These are phyloP conservation scores for Mycena leptocephala DNA, from an alignment of 768 basidiomycete genomes.

Conservation along the genomic window DNA sequence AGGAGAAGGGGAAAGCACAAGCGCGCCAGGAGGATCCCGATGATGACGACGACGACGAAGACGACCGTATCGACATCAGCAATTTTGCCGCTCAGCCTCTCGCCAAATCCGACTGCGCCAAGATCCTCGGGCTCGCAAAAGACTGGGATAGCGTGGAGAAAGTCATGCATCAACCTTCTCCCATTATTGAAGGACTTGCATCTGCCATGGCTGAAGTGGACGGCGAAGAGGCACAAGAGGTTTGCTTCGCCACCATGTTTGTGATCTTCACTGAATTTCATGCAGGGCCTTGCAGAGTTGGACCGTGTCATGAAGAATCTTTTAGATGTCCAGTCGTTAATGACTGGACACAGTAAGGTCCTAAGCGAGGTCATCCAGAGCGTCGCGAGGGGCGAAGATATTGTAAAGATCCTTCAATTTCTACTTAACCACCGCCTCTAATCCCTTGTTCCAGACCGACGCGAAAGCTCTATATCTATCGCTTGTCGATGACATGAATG, in stretches of 20 bases:
- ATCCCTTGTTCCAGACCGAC: slow-evolving; percentile 60
- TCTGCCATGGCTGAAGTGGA: slow-evolving; percentile 77
- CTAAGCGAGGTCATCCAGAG: slow-evolving; percentile 72
- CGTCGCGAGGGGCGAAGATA: slow-evolving; percentile 68
- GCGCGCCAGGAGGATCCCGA: slow-evolving; percentile 35
- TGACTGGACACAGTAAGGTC: slow-evolving; percentile 69
- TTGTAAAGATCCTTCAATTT: slow-evolving; percentile 65
- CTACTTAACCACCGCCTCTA: not conserved
- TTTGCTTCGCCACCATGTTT: slow-evolving; percentile 43
- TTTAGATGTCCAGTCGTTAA: slow-evolving; percentile 77
- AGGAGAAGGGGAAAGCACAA: slow-evolving; percentile 44
- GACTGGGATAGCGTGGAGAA: slow-evolving; percentile 76
- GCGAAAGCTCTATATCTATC: slow-evolving; percentile 66
- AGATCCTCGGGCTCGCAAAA: slow-evolving; percentile 69
- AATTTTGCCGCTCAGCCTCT: slow-evolving; percentile 81
- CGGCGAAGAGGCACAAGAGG: slow-evolving; percentile 67
- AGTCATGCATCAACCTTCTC: slow-evolving; percentile 64
- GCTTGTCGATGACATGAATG: slow-evolving; percentile 58
- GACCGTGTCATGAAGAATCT: slow-evolving; percentile 80
- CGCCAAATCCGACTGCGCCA: slow-evolving; percentile 64
- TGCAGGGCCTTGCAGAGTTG: slow-evolving; percentile 71
- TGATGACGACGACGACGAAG: slow-evolving; percentile 58
- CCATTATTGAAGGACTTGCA: slow-evolving; percentile 68
- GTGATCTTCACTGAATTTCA: slow-evolving; percentile 8
- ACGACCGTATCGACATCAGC: slow-evolving; percentile 72